A percentile compares a stretch with the other conserved stretches of the same genome.
Evolutionary conservation across 2,329 filamentous ascomycete genomes (phyloP).

Genomic region (Daldinia sp.): DNA sequence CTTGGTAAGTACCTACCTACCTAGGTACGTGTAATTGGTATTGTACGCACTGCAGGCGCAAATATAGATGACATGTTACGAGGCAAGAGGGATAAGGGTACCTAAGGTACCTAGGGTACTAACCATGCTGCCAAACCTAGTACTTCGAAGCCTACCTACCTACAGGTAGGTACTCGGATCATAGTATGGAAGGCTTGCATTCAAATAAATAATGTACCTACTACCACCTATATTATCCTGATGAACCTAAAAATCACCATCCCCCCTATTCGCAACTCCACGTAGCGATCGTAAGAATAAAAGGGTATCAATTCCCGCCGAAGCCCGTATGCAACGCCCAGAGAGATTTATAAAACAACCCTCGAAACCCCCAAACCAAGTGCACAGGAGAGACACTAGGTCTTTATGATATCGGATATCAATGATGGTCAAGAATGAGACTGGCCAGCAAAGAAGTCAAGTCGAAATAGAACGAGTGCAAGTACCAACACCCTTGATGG

Average conservation of each 20-base stretch:
- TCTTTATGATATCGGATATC: slow-evolving; percentile 28
- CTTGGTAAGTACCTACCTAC: no score
- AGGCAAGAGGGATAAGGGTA: neutral
- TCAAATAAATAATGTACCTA: neutral
- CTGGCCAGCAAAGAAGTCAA: neutral
- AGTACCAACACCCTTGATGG: neutral
- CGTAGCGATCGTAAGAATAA: slow-evolving; percentile 32
- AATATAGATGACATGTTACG: neutral
- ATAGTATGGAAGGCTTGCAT: neutral
- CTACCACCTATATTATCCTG: neutral
- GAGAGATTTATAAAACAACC: neutral
- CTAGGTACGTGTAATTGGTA: no score
- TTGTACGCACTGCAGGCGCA: neutral
- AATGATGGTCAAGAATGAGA: slow-evolving; percentile 35
- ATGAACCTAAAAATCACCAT: neutral
- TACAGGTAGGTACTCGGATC: no score
- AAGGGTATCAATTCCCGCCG: slow-evolving; percentile 28
- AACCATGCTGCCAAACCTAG: no score
- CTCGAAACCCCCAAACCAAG: slow-evolving; percentile 4
- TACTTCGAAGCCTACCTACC: no score
- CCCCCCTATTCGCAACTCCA: slow-evolving; percentile 3
- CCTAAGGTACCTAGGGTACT: no score
- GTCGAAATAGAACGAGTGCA: neutral
- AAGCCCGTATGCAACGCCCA: neutral
- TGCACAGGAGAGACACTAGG: neutral